Percentiles rank a stretch among this genome's conserved stretches.
phyloP scores from a whole-genome alignment of 768 basidiomycete species.

The Pulveroboletus ravenelii region DNA sequence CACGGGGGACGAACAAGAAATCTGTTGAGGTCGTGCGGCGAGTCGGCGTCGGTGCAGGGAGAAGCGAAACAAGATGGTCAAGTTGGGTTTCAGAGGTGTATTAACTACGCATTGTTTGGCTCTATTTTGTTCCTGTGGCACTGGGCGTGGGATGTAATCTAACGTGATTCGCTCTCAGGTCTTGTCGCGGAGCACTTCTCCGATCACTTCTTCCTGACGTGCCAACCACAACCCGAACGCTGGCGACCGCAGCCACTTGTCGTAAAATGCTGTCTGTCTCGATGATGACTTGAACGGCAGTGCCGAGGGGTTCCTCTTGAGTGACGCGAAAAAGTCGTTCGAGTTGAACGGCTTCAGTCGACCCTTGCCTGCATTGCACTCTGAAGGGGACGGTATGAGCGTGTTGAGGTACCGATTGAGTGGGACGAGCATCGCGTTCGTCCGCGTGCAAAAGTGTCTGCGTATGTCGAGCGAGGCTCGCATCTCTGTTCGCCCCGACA shows the following conservation, averaged over 20 bases:
- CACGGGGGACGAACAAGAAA: slow-evolving; percentile 7
- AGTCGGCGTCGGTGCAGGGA: slow-evolving; percentile 11
- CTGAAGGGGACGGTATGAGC: slow-evolving; percentile 69
- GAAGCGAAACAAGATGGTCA: slow-evolving; percentile 6
- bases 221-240: slow-evolving; percentile 80
- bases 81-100: slow-evolving; percentile 8
- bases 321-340: slow-evolving; percentile 63
- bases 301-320: slow-evolving; percentile 64
- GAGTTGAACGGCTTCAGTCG: slow-evolving; percentile 69
- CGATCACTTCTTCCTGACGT: slow-evolving; percentile 68
- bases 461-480: slow-evolving; percentile 64
- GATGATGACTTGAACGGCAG: slow-evolving; percentile 69
- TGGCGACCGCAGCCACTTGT: slow-evolving; percentile 69
- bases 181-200: slow-evolving; percentile 42
- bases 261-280: slow-evolving; percentile 71
- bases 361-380: slow-evolving; percentile 26
- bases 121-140: slow-evolving; percentile 25
- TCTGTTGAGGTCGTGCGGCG: not conserved
- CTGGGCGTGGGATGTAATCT: not conserved
- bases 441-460: slow-evolving; percentile 79
- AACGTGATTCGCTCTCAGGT: not conserved
- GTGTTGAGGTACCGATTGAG: slow-evolving; percentile 88
- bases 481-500: slow-evolving; percentile 39
- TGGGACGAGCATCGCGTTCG: slow-evolving; percentile 82
- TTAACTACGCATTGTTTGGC: slow-evolving; percentile 22